phyloP scores from a whole-genome alignment of 345 rosid species.

The Reutealis trisperma region DNA sequence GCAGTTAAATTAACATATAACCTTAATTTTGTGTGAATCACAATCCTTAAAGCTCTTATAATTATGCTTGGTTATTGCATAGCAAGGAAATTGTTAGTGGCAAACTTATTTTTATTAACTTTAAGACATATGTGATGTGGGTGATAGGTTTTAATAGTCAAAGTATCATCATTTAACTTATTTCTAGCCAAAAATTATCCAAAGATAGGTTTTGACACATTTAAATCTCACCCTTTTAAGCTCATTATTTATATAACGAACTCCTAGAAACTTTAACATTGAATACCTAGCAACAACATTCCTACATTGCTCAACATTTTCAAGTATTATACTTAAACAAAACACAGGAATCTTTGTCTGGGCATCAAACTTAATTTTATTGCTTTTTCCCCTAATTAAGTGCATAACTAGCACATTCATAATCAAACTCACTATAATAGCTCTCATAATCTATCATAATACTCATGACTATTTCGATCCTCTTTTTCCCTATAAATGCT shows the following conservation, averaged over 20 bases:
- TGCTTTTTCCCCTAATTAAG: no score
- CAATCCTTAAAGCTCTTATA: background rate
- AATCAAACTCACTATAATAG: no score
- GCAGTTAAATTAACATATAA: background rate
- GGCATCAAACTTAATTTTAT: no score
- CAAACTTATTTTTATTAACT: background rate
- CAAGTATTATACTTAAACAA: background rate
- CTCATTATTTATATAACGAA: background rate
- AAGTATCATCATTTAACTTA: no score
- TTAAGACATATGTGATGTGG: background rate
- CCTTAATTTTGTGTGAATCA: no score
- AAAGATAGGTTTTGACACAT: background rate
- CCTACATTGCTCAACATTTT: background rate
- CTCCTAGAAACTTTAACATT: background rate
- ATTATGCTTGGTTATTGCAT: background rate
- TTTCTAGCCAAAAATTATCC: background rate
- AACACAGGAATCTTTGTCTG: no score
- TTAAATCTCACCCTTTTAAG: background rate
- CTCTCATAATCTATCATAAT: no score
- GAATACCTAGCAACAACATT: background rate
- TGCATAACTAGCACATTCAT: no score
- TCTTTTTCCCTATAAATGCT: no score
- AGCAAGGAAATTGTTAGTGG: background rate
- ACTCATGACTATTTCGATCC: no score
- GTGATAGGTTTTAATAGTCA: background rate